Base-by-base conservation (phyloP, 306 rosid genomes). In the Sicyos baderoa region DNA sequence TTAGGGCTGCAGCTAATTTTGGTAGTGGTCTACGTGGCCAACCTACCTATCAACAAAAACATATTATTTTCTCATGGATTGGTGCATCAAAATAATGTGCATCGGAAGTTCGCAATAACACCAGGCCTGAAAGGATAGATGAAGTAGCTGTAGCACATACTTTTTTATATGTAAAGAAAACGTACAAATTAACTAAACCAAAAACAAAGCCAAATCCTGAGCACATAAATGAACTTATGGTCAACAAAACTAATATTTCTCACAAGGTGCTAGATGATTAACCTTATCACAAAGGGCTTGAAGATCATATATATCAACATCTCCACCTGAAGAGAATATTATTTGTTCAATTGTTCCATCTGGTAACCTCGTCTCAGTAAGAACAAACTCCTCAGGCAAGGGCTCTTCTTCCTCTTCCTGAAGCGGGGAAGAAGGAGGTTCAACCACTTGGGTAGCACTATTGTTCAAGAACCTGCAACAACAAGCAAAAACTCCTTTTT, bases 211-310 rank as follows among this genome's bases (percentile, higher is more conserved):
- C n/a, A n/a, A n/a, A n/a, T n/a, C n/a, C n/a, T n/a, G n/a, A n/a
- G n/a, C n/a, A n/a, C n/a, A n/a, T n/a, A n/a, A 35, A 35, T 35
- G 42, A 35, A 35, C 8, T 45, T 12, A 9, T 23, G 3, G 56
- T 47, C n/a, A 11, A 5, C 62, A 35, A 35, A 52, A 70, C 53
- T 14, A n/a, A n/a, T n/a, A n/a, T n/a, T n/a, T n/a, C n/a, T n/a
- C n/a, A n/a, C n/a, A n/a, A n/a, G n/a, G n/a, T 18, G 22, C 22
- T 49, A 22, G 44, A 25, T 5, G 18, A 40, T 12, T 59, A 69
- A 89, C 96, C 97, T 90, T 90, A 78, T 93, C 99, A 55, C 96
- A 93, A 13, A 90, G 85, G 64, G 91, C 77, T 81, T 93, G 91
- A 77, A 93, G 94, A 83, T 90, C 99, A 76, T 90, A 93, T 74